Conservation (phyloP, 2,329 filamentous ascomycete species). For the Ophidiomyces ophidiicola region DNA sequence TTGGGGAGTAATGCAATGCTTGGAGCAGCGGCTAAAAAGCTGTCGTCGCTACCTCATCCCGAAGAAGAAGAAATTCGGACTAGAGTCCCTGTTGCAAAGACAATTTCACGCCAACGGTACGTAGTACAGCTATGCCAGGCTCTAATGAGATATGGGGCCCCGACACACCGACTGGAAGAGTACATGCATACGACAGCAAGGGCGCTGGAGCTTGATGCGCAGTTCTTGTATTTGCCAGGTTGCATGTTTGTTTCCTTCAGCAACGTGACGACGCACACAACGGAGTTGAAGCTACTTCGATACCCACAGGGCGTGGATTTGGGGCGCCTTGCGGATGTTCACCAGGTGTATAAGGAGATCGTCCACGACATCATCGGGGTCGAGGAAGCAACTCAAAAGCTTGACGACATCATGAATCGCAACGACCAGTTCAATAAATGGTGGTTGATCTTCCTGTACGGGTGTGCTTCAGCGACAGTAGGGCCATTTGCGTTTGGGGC, state of each 20-base stretch:
- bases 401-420: constrained; percentile 44
- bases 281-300: constrained; percentile 36
- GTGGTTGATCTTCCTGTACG: constrained; percentile 54
- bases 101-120: constrained; percentile 68
- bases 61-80: constrained; percentile 43
- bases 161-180: constrained; percentile 78
- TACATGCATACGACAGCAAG: constrained; percentile 83
- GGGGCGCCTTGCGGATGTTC: constrained; percentile 33
- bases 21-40: constrained; percentile 19
- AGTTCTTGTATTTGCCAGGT: constrained; percentile 80
- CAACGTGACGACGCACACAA: constrained; percentile 35
- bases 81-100: constrained; percentile 52
- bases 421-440: constrained; percentile 44
- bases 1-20: constrained; percentile 28
- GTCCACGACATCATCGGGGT: constrained; percentile 37
- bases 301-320: constrained; percentile 34
- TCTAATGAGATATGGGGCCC: constrained; percentile 80
- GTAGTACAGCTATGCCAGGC: constrained; percentile 72
- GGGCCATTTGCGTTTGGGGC: constrained; percentile 71
- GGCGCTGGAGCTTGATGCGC: constrained; percentile 78
- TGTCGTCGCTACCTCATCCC: constrained; percentile 8
- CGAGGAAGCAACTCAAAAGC: constrained; percentile 33
- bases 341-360: constrained; percentile 38
- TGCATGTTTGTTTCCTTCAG: constrained; percentile 93
- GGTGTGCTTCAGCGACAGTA: constrained; percentile 61